Evolutionary conservation across 2,329 filamentous ascomycete species (phyloP).

Genomic region (Aureobasidium pullulans): DNA sequence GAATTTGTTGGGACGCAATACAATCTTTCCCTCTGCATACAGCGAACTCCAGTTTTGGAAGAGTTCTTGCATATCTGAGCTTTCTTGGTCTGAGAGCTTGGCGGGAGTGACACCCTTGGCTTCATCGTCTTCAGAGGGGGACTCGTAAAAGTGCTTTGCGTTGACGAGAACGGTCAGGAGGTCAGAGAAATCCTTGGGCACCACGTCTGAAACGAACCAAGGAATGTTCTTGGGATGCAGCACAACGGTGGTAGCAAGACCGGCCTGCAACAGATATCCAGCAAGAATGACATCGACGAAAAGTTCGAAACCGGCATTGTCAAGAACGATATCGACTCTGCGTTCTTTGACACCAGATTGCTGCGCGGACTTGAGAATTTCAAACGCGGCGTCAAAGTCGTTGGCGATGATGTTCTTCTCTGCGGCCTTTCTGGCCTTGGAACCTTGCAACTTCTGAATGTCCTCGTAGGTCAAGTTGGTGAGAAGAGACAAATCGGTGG

Average conservation of each 20-base stretch:
- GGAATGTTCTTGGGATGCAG: slow-evolving; percentile 92
- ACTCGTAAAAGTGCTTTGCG: slow-evolving; percentile 72
- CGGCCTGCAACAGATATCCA: slow-evolving; percentile 77
- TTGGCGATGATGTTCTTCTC: slow-evolving; percentile 92
- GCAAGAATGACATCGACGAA: slow-evolving; percentile 91
- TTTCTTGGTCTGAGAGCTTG: slow-evolving; percentile 61
- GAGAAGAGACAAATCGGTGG: slow-evolving; percentile 84
- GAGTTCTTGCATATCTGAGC: slow-evolving; percentile 61
- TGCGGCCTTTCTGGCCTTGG: slow-evolving; percentile 73
- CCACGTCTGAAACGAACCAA: slow-evolving; percentile 96
- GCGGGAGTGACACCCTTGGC: slow-evolving; percentile 48
- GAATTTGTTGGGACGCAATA: slow-evolving; percentile 77
- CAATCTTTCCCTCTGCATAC: slow-evolving; percentile 76
- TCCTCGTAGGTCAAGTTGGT: slow-evolving; percentile 90
- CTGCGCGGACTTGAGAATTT: slow-evolving; percentile 58
- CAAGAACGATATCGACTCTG: slow-evolving; percentile 86
- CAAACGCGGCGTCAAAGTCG: slow-evolving; percentile 68
- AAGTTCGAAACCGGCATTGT: slow-evolving; percentile 95
- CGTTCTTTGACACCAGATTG: slow-evolving; percentile 56
- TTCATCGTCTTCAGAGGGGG: slow-evolving; percentile 59
- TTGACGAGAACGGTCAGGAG: slow-evolving; percentile 72
- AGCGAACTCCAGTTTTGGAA: slow-evolving; percentile 74
- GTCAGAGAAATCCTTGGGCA: slow-evolving; percentile 77
- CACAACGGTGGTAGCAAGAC: slow-evolving; percentile 77
- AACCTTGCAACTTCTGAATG: slow-evolving; percentile 91